Base-by-base conservation (phyloP, 2,329 filamentous ascomycete species). In the Ophiostoma piceae region DNA sequence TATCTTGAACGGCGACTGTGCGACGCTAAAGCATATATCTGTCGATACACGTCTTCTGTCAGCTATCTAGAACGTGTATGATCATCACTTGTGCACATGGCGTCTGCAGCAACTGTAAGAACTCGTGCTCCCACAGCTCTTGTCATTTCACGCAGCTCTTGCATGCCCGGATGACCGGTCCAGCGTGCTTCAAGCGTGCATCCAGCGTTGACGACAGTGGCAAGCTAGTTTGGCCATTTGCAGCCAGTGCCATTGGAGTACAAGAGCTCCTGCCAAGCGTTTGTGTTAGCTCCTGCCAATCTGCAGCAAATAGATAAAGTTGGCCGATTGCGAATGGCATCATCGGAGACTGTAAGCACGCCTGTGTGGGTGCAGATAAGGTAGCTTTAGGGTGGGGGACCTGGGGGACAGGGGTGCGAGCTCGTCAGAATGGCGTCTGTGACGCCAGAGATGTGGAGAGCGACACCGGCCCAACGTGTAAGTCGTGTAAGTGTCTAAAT, bases 381-480 rank as follows among this genome's bases (percentile, higher is more conserved):
- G 19, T 66, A 43, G 64, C n/a, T 57, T 57, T 9, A n/a, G 51
- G 51, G n/a, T 22, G 64, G 64, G 22, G 19, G 19, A 14, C 9
- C 39, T 14, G 9, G 39, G 39, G 39, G 39, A 14, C 37, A 29
- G 37, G 37, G 35, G 64, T 43, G 3, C 39, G 22, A 66, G 64
- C 64, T 66, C 64, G 64, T 43, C 64, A 66, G 64, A 66, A 43
- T 66, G 64, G 64, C 39, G 64, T 43, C 9, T 41, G 64, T 66
- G 64, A n/a, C 64, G 64, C 43, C 64, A 66, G n/a, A 29, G n/a
- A 29, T 67, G 37, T 65, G 62, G 62, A 19, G 29, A n/a, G 64
- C 62, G 29, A 66, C 39, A 26, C 37, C 19, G 29, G 62, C n/a
- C 11, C 29, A n/a, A 2, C 5, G 65, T 67, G 41, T 43, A 29